These are phyloP conservation scores for Penicillium sp. DNA, from an alignment of 2,329 filamentous ascomycete species.

Conservation along the genomic window DNA sequence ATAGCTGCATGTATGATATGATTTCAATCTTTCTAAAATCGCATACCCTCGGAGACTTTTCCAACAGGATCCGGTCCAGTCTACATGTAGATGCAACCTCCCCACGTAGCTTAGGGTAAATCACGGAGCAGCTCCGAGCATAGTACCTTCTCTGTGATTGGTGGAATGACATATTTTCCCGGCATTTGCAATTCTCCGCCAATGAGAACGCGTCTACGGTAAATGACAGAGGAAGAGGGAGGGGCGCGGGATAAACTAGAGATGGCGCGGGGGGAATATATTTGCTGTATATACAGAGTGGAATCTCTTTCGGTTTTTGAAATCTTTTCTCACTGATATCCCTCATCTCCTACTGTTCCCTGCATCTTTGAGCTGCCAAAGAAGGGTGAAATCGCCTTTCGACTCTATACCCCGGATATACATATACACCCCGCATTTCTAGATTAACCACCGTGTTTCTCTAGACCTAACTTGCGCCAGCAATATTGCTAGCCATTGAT, in stretches of 20 bases:
- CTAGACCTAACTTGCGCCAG: slow-evolving; percentile 3
- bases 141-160: slow-evolving; percentile 15
- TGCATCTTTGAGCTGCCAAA: neutral
- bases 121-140: slow-evolving; percentile 23
- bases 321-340: slow-evolving; percentile 4
- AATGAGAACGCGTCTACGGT: slow-evolving; percentile 16
- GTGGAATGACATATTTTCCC: slow-evolving; percentile 25
- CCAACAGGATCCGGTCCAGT: neutral
- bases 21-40: neutral
- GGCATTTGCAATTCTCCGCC: slow-evolving; percentile 20
- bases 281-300: slow-evolving; percentile 22
- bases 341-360: neutral
- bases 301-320: slow-evolving; percentile 4
- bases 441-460: neutral
- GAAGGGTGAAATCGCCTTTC: neutral
- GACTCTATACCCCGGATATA: neutral
- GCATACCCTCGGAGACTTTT: neutral
- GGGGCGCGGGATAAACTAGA: slow-evolving; percentile 18
- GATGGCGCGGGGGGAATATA: slow-evolving; percentile 21
- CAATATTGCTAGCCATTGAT: slow-evolving; percentile 11
- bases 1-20: neutral
- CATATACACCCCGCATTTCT: slow-evolving; percentile 10
- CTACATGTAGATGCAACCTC: slow-evolving; percentile 4
- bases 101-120: slow-evolving; percentile 5
- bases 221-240: slow-evolving; percentile 7